Conservation (phyloP, 1,284 basidiomycete species). For the Puccinia triticina region DNA sequence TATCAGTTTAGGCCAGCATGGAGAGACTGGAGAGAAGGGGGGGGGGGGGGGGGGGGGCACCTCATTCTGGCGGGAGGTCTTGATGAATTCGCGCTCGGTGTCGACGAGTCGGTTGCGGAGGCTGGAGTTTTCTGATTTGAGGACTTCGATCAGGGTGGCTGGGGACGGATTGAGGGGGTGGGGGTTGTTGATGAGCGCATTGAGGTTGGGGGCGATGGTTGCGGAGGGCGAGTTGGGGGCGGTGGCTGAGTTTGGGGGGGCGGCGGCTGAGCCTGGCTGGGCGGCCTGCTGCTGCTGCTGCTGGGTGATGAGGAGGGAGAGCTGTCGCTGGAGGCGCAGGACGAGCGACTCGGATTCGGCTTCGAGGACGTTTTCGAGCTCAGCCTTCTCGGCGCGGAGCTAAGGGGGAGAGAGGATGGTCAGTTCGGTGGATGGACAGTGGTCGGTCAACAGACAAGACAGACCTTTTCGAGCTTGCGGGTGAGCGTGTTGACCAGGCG, state of each 20-base stretch:
- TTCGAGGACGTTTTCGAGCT: constrained; percentile 75
- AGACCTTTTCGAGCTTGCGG: constrained; percentile 74
- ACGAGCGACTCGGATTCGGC: constrained; percentile 78
- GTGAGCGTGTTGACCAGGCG: constrained; percentile 77
- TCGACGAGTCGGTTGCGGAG: constrained; percentile 69
- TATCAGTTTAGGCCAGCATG: too few species aligned
- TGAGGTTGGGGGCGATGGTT: constrained; percentile 36
- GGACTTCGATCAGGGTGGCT: constrained; percentile 69
- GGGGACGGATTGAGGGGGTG: constrained; percentile 60
- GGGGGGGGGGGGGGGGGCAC: neutral
- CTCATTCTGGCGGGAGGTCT: constrained; percentile 73
- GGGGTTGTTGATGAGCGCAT: constrained; percentile 45
- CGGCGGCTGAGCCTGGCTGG: constrained; percentile 53
- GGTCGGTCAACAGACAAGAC: constrained; percentile 62
- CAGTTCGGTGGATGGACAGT: neutral
- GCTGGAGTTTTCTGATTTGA: constrained; percentile 74
- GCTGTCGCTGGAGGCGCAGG: constrained; percentile 71
- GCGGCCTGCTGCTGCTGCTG: constrained; percentile 58
- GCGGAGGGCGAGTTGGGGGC: constrained; percentile 55
- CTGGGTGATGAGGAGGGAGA: constrained; percentile 67
- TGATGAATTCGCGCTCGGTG: constrained; percentile 73
- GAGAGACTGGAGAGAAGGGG: too few species aligned
- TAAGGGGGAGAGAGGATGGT: constrained; percentile 57
- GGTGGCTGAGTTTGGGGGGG: constrained; percentile 35
- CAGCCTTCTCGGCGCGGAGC: constrained; percentile 78